phyloP scores from a whole-genome alignment of 495 filamentous ascomycete species.

The Annulohypoxylon nitens region DNA sequence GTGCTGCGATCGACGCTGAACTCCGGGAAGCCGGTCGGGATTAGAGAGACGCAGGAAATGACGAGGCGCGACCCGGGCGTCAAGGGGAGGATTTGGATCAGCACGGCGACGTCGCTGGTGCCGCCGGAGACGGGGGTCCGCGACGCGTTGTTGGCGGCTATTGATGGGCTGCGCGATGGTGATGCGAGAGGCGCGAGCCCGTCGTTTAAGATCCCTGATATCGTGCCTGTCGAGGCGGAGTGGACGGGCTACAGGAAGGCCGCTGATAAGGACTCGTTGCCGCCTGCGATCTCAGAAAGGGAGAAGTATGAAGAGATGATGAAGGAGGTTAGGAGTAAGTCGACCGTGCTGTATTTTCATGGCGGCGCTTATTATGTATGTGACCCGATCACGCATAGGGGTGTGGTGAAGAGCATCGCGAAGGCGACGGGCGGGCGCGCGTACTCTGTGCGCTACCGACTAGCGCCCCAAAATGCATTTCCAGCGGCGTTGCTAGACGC shows the following conservation, averaged over 20 bases:
- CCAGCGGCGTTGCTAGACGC: constrained; percentile 86
- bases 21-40: constrained; percentile 53
- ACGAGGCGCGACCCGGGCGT: constrained; percentile 73
- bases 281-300: constrained; percentile 72
- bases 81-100: constrained; percentile 86
- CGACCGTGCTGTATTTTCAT: constrained; percentile 87
- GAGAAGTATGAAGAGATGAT: constrained; percentile 80
- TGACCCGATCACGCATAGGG: constrained; percentile 77
- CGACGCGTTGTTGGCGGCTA: constrained; percentile 71
- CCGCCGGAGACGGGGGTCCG: constrained; percentile 67
- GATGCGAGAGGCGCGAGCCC: constrained; percentile 56
- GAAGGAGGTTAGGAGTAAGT: constrained; percentile 73
- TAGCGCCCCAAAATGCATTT: constrained; percentile 87
- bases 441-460: constrained; percentile 86
- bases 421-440: constrained; percentile 68
- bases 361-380: constrained; percentile 88
- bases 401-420: constrained; percentile 61
- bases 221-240: constrained; percentile 78
- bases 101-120: constrained; percentile 69
- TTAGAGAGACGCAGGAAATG: constrained; percentile 74
- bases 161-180: constrained; percentile 70
- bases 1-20: constrained; percentile 72
- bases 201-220: constrained; percentile 64
- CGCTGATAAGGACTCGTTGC: constrained; percentile 66
- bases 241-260: constrained; percentile 83